Evolutionary conservation across 2,329 filamentous ascomycete species (phyloP), one percentile per base, ranked within the genome.

Genomic region (Penicillium digitatum): DNA sequence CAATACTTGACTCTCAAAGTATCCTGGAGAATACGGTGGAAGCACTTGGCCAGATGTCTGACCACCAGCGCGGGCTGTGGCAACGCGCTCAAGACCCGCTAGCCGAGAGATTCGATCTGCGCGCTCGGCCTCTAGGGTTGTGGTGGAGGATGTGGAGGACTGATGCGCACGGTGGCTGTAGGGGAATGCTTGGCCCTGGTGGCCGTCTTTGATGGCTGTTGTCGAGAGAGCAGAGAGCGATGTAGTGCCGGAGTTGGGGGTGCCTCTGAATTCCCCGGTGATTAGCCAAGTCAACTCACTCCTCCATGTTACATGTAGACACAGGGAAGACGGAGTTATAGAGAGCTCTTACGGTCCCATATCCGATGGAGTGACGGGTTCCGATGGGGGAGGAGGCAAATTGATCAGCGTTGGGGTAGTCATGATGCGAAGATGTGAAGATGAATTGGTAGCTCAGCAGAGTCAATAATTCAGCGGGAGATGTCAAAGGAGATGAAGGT

Each of bases 101-200:
- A 96, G 85, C 48, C 93, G 91, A 40, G 91, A 96, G 74, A 97
- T 96, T 67, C 93, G 91, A 74, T 96, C 92, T 60, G 90, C 91
- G 64, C 92, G 90, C 74, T 96, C 92, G 60, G 91, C 91, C 67
- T 96, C 92, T 57, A 94, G 85, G 66, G 87, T 93, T 62, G 83
- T 87, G 51, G 84, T 83, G 20, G 86, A 87, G 7, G 83, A 73
- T 34, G 71, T 72, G n/a, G 78, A 85, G 77, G 65, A 82, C 48
- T 84, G 83, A 40, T 74, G 73, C 37, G 74, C 72, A 58, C 79
- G 79, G 54, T 82, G 79, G 55, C 74, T 73, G 56, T 82, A 81
- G 54, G 86, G 81, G 27, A 85, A 83, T 27, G 87, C 81, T 69
- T 91, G 85, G 60, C 93, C 93, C 57, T 90, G 89, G 69, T 96